These are phyloP conservation scores for Oehlia diaphana DNA, from an alignment of 192 early-diverging fungal species.

Conservation along the genomic window DNA sequence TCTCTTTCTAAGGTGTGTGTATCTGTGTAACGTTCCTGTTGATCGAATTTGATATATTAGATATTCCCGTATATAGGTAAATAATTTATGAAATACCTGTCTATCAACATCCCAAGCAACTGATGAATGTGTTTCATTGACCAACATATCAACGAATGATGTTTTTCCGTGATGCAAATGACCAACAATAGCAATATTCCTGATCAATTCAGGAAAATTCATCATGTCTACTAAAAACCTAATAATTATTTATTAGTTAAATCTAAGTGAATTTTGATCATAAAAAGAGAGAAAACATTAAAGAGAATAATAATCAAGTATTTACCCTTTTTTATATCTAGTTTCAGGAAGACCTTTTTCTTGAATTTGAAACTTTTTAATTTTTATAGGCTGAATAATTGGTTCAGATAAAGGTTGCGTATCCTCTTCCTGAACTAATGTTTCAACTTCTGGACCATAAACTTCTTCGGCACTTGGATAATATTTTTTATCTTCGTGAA, in stretches of 20 bases:
- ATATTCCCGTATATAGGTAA: neutral
- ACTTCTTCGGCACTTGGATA: conserved; percentile 97
- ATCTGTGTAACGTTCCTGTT: conserved; percentile 83
- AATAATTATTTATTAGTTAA: neutral
- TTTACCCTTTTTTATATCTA: conserved; percentile 83
- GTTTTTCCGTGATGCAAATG: conserved; percentile 99
- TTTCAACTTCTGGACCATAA: conserved; percentile 93
- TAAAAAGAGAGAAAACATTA: neutral
- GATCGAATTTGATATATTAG: conserved; percentile 42
- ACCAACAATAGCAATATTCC: conserved; percentile 91
- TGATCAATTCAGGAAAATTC: conserved; percentile 74
- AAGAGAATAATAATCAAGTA: neutral
- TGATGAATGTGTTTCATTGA: conserved; percentile 78
- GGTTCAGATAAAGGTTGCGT: conserved; percentile 94
- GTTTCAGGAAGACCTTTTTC: conserved; percentile 87
- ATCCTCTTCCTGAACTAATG: conserved; percentile 96
- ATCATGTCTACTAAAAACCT: conserved; percentile 81
- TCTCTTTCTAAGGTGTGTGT: conserved; percentile 88
- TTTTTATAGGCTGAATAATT: conserved; percentile 89
- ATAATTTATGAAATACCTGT: conserved; percentile 19
- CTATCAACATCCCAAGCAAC: conserved; percentile 32
- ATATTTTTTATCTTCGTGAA: conserved; percentile 99
- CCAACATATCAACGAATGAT: conserved; percentile 88
- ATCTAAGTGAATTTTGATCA: too few relatives aligned
- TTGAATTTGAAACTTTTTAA: conserved; percentile 80